Percentiles rank a stretch among this genome's conserved stretches.
phyloP scores from a whole-genome alignment of 495 filamentous ascomycete genomes.

The Lophiotrema nucula region DNA sequence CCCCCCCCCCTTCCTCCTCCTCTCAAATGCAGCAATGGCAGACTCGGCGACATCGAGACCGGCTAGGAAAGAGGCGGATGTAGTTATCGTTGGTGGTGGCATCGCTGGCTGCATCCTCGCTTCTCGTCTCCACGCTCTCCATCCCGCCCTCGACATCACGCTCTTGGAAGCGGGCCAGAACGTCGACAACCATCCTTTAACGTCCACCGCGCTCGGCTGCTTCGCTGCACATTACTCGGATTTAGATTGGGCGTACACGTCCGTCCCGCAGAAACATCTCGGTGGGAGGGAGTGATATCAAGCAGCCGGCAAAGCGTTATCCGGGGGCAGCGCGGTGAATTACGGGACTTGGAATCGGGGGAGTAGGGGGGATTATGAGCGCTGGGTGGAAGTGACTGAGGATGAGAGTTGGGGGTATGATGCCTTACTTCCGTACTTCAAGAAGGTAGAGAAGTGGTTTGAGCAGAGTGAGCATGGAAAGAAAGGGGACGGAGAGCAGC shows the following conservation, averaged over 20 bases:
- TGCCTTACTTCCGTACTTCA: conserved; percentile 19
- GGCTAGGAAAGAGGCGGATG: too few relatives aligned
- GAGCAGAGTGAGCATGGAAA: too few relatives aligned
- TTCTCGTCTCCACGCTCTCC: conserved; percentile 47
- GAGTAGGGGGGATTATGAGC: conserved; percentile 1
- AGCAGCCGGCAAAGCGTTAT: conserved; percentile 19
- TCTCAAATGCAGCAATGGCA: too few relatives aligned
- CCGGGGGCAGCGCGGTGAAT: conserved; percentile 7
- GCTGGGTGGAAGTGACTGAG: conserved; percentile 6
- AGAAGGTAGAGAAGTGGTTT: conserved; percentile 2
- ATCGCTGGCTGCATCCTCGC: conserved; percentile 20
- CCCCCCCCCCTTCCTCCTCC: too few relatives aligned
- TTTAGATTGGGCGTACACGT: conserved; percentile 49
- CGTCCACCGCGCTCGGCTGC: not conserved
- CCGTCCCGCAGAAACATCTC: conserved; percentile 40
- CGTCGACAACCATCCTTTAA: not conserved
- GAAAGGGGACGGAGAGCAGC: not conserved
- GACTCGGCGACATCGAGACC: too few relatives aligned
- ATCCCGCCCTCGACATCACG: conserved; percentile 49
- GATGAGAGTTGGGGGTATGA: conserved; percentile 9
- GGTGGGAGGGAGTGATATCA: conserved; percentile 38
- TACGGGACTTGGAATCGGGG: conserved; percentile 22
- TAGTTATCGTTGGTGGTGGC: conserved; percentile 19
- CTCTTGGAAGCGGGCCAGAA: conserved; percentile 51
- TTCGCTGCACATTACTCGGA: conserved; percentile 23